Conservation (phyloP, 441 rosid species). For the Gossypium davidsonii region DNA sequence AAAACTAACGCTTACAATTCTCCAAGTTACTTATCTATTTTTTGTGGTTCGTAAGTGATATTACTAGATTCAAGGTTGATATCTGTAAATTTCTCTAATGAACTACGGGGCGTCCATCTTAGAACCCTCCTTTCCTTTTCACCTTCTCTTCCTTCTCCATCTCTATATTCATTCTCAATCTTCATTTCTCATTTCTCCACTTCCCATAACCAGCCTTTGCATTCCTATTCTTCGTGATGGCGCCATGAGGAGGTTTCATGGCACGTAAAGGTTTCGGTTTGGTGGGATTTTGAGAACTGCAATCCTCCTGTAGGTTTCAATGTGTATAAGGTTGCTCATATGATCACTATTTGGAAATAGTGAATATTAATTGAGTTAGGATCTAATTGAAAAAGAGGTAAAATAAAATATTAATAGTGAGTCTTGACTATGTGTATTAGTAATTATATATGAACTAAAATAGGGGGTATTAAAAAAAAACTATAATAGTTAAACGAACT, state of each 20-base stretch:
- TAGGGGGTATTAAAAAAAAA: no score
- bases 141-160: neutral
- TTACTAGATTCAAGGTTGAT: slow-evolving; percentile 26
- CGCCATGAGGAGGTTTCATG: slow-evolving; percentile 46
- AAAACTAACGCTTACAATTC: slow-evolving; percentile 30
- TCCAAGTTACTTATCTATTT: slow-evolving; percentile 46
- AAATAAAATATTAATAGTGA: no score
- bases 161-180: slow-evolving; percentile 18
- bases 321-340: slow-evolving; percentile 45
- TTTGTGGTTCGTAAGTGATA: slow-evolving; percentile 47
- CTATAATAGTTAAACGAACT: no score
- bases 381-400: no score
- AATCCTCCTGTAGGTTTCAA: slow-evolving; percentile 49
- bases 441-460: no score
- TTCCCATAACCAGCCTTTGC: slow-evolving; percentile 11
- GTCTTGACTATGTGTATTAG: no score
- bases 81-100: slow-evolving; percentile 35
- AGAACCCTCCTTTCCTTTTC: neutral
- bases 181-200: slow-evolving; percentile 39
- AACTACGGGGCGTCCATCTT: slow-evolving; percentile 39
- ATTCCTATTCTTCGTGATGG: slow-evolving; percentile 13
- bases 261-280: slow-evolving; percentile 63
- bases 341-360: slow-evolving; percentile 30
- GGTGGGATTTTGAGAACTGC: slow-evolving; percentile 99
- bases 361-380: no score